Percentiles rank a stretch among this genome's conserved stretches.
Conservation (phyloP, 2,329 filamentous ascomycete species). For the Trichoderma sp. region DNA sequence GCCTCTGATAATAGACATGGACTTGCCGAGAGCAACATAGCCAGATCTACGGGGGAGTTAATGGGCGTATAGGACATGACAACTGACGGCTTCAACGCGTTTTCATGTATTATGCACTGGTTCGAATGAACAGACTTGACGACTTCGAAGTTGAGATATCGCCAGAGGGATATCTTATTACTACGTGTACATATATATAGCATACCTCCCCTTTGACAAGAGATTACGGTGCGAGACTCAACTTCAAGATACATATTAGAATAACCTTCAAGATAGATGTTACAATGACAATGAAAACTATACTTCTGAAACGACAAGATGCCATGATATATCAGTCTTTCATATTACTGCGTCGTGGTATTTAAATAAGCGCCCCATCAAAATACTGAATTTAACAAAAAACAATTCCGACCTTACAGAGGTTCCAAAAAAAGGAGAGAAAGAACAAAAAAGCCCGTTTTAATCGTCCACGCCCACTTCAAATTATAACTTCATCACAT, state of each 20-base stretch:
- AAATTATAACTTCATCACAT: slow-evolving; percentile 22
- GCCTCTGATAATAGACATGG: slow-evolving; percentile 58
- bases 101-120: not conserved
- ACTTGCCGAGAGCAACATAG: slow-evolving; percentile 40
- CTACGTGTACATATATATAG: too few relatives aligned
- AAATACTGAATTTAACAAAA: slow-evolving; percentile 1
- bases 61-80: not conserved
- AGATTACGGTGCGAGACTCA: not conserved
- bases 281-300: not conserved
- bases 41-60: not conserved
- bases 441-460: slow-evolving; percentile 10
- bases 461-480: slow-evolving; percentile 7
- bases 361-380: slow-evolving; percentile 2
- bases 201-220: not conserved
- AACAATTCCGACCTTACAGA: not conserved
- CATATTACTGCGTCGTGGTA: slow-evolving; percentile 9
- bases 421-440: slow-evolving; percentile 8
- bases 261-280: not conserved
- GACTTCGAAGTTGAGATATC: not conserved
- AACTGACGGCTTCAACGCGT: too few relatives aligned
- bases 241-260: not conserved
- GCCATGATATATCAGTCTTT: not conserved
- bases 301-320: not conserved
- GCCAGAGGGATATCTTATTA: too few relatives aligned
- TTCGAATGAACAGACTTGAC: not conserved